Evolutionary conservation across 2,329 filamentous ascomycete species (phyloP), one percentile per base, ranked within the genome.

Genomic region (Xylaria sp.): DNA sequence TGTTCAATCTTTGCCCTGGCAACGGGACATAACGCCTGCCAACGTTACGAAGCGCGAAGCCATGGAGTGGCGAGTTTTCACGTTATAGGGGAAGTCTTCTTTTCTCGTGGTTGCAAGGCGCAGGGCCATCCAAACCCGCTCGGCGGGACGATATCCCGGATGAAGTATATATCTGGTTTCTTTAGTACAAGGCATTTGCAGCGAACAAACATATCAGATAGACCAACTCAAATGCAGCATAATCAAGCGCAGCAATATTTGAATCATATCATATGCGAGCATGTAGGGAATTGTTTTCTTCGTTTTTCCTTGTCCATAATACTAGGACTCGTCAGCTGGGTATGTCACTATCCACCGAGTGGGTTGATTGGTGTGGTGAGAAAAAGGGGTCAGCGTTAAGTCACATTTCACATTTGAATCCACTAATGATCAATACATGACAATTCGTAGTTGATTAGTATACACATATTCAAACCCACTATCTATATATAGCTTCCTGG

Each of bases 151-250:
- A 30, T 36, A 43, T 64, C 58, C 60, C 53, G 18, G 18, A 46
- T 32, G 43, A 55, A 36, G 50, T 55, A 55, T 57, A 62, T 58
- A 59, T 59, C 41, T 59, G 52, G 45, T 30, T 36, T 50, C 45
- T 41, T 41, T 39, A 46, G 45, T 20, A 32, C 20, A 41, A 53
- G 45, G 46, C 60, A 68, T 70, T 62, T 62, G 43, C 58, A 62
- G 46, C 61, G 56, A 67, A 55, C 43, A 30, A 67, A 55, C 43
- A 30, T n/a, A 25, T 52, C 65, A 74, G 65, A 71, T 74, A 74
- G 68, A 70, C 63, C 30, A 71, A 68, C 43, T 32, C 52, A 61
- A 72, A 73, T 66, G 64, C 62, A 74, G 60, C 66, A 68, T 67
- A 72, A 71, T 68, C 36, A 63, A 73, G 70, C 67, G 67, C 43